Evolutionary conservation across 2,329 filamentous ascomycete genomes (phyloP).

Genomic region (Podosphaera fusca): DNA sequence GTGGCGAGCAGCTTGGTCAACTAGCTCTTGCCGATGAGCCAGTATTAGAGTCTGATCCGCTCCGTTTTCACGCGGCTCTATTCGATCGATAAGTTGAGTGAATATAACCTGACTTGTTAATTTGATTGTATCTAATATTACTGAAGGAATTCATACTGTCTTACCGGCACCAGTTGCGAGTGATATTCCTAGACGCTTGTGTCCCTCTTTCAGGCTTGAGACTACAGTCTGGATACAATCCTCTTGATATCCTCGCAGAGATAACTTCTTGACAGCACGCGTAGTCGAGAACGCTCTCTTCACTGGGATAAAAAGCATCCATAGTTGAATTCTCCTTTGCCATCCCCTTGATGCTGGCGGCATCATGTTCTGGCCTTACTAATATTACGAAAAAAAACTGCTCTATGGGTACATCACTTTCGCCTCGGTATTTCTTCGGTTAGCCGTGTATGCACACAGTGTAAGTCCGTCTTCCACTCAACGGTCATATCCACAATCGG

Average conservation of each 20-base stretch:
- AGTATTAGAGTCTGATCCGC: slow-evolving; percentile 70
- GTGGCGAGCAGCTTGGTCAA: slow-evolving; percentile 79
- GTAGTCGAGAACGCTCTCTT: slow-evolving; percentile 5
- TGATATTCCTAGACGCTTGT: slow-evolving; percentile 64
- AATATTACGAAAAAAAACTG: too few species aligned
- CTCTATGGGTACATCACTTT: too few species aligned
- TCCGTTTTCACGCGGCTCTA: slow-evolving; percentile 29
- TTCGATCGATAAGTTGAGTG: slow-evolving; percentile 71
- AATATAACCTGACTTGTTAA: slow-evolving; percentile 52
- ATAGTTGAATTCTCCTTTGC: slow-evolving; percentile 4
- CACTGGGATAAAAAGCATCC: slow-evolving; percentile 2
- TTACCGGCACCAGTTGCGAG: slow-evolving; percentile 77
- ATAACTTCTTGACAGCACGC: slow-evolving; percentile 19
- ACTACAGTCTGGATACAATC: slow-evolving; percentile 75
- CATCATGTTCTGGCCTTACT: slow-evolving; percentile 5
- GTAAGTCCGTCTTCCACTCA: too few species aligned
- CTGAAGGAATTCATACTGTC: slow-evolving; percentile 23
- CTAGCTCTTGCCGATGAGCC: slow-evolving; percentile 76
- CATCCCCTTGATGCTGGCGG: slow-evolving; percentile 14
- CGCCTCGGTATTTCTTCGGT: too few species aligned
- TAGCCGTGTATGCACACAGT: too few species aligned
- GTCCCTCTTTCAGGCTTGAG: slow-evolving; percentile 40
- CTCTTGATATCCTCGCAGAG: slow-evolving; percentile 66
- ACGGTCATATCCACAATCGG: too few species aligned
- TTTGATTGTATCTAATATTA: not conserved